A percentile compares a stretch with the other conserved stretches of the same genome.
Evolutionary conservation across 495 filamentous ascomycete genomes (phyloP).

Genomic region (Penicillium egyptiacum): DNA sequence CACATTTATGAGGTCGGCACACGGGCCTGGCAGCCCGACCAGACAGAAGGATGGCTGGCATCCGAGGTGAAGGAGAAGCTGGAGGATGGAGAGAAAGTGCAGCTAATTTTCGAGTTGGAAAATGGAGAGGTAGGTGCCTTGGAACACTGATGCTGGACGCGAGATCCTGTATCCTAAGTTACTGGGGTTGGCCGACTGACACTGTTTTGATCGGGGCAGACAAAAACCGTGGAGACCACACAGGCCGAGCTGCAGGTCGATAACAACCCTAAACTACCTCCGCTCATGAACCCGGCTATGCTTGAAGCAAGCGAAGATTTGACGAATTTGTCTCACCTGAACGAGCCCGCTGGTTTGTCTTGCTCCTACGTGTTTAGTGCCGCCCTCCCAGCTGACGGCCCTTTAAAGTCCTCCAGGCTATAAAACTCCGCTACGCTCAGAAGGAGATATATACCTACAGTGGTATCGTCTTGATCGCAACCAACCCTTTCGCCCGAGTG

Average conservation of each 20-base stretch:
- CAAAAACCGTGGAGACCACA: slow-evolving; percentile 78
- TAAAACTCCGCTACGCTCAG: slow-evolving; percentile 94
- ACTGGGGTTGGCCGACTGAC: slow-evolving; percentile 22
- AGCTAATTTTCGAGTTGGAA: slow-evolving; percentile 78
- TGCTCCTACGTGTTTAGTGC: background rate
- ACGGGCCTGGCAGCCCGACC: slow-evolving; percentile 96
- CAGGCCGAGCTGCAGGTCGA: slow-evolving; percentile 74
- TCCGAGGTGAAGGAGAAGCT: slow-evolving; percentile 91
- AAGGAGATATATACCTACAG: slow-evolving; percentile 99
- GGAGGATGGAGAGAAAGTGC: slow-evolving; percentile 80
- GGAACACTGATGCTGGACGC: background rate
- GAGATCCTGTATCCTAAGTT: background rate
- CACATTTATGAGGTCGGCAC: slow-evolving; percentile 97
- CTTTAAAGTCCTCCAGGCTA: slow-evolving; percentile 85
- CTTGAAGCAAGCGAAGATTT: slow-evolving; percentile 98
- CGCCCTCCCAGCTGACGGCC: slow-evolving; percentile 34
- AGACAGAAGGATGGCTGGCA: slow-evolving; percentile 92
- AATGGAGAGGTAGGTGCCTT: slow-evolving; percentile 84
- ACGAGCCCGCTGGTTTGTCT: slow-evolving; percentile 89
- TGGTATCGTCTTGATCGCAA: slow-evolving; percentile 97
- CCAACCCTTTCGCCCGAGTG: slow-evolving; percentile 96
- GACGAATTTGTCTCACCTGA: slow-evolving; percentile 95
- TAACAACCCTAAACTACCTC: slow-evolving; percentile 69
- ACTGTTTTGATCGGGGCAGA: slow-evolving; percentile 46
- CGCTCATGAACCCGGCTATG: slow-evolving; percentile 97